Evolutionary conservation across 805 yeast species (phyloP), one percentile per base, ranked within the genome.

Genomic region (Candida sonorensis): DNA sequence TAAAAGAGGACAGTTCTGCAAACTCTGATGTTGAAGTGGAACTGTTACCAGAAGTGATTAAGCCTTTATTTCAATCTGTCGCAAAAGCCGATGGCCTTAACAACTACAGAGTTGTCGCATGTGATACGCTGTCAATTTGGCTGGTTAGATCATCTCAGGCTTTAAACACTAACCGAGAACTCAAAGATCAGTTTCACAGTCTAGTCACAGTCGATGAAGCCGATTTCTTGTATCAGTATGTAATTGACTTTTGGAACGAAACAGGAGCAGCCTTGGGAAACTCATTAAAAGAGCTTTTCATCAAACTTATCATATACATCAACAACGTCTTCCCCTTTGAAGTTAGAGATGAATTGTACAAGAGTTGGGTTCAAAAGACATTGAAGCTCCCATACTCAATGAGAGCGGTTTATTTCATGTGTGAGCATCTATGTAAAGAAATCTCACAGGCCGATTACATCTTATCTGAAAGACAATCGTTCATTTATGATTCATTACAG

Each of bases 191-290:
- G 7, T 31, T 49, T 7, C 11, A 10, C n/a, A 6, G 8, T 3
- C 18, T 46, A 9, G 24, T 51, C 4, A 29, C 35, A 8, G 19
- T 17, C 12, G 47, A 52, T 2, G 48, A 39, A 10, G 45, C 66
- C 5, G 50, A 54, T 17, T 41, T 35, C 17, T 34, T 76, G 2
- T 72, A 73, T 45, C 61, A 62, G 16, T 81, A 71, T 50, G 66
- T 81, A 10, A 56, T 79, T 23, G 87, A 77, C 42, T 77, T 72
- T 50, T 77, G 87, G 77, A 75, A 73, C 33, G 83, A 78, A 31
- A 70, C 83, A 2, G 77, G 81, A 4, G 75, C 82, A 2, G 77
- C 94, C 0, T 53, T 83, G 17, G 75, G 80, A 5, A 83, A 81
- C 47, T 78, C 94, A 0, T 52, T 84, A 32, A 69, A 65, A 34